Base-by-base conservation (phyloP, 1,284 basidiomycete genomes). In the Microbotryomycetes sp. region DNA sequence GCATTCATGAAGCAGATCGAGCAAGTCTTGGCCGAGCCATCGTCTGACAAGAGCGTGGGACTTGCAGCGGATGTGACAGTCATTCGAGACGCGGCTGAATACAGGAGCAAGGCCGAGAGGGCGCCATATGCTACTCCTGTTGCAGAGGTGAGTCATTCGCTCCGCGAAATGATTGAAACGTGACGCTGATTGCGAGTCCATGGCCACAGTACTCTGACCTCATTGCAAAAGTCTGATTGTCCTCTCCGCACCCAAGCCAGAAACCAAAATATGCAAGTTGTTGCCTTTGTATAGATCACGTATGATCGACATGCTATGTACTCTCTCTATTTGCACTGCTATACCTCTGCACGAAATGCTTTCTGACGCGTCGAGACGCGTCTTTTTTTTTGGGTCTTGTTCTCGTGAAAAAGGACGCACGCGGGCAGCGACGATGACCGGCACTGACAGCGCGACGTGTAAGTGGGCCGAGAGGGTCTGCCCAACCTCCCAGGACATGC, bases 161-260 rank as follows among this genome's bases (percentile, higher is more conserved):
- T 26, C n/a, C 21, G 2, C 5, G 1, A 31, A 1, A 1, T 6
- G n/a, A 2, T 16, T 3, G 4, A 18, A 6, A 26, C 18, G 47
- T 51, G 41, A 54, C n/a, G n/a, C 2, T 3, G 23, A 5, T 0
- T 5, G 5, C 4, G 2, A 5, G 2, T 21, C 35, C 58, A 63
- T n/a, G n/a, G n/a, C n/a, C n/a, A n/a, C n/a, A n/a, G 62, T 64
- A 55, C 35, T 48, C 62, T 23, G 56, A 64, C 18, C 59, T 64
- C 21, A 41, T 64, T 28, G 52, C 59, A 35, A 45, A 41, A 21
- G 49, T 31, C 4, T 13, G 28, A 3, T n/a, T 35, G 5, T n/a
- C 46, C 9, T 13, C 26, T 29, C 56, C 6, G 45, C 46, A 1
- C 26, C 26, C 29, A n/a, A 24, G 1, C 7, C 24, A 6, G 45